A percentile compares a stretch with the other conserved stretches of the same genome.
Conservation (phyloP, 2,329 filamentous ascomycete genomes). For the Leptographium lundbergii region DNA sequence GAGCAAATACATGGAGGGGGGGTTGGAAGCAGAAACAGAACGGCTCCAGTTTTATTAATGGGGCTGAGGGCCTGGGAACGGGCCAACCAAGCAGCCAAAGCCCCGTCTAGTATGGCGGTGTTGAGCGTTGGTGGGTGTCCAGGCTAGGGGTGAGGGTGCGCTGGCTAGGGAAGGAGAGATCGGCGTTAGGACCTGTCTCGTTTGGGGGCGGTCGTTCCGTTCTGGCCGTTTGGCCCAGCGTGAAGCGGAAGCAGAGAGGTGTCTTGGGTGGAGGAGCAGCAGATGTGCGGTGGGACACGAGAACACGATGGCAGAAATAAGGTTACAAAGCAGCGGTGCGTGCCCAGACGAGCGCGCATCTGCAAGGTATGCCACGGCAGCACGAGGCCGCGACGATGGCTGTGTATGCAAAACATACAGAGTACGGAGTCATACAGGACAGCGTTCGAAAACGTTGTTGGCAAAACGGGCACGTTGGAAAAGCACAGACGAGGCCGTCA, state of each 20-base stretch:
- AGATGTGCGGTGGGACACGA: too few relatives aligned
- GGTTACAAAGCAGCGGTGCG: too few relatives aligned
- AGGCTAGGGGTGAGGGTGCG: background rate
- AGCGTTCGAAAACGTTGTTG: too few relatives aligned
- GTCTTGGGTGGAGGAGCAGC: background rate
- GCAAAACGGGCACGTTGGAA: too few relatives aligned
- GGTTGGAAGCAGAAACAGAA: background rate
- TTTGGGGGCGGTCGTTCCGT: background rate
- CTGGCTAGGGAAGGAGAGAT: background rate
- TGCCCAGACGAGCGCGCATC: too few relatives aligned
- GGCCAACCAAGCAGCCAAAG: constrained; percentile 1
- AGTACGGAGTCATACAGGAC: too few relatives aligned
- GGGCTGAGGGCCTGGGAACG: constrained; percentile 3
- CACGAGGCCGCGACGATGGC: too few relatives aligned
- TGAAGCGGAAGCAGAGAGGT: background rate
- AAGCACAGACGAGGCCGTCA: too few relatives aligned
- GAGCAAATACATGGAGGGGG: background rate
- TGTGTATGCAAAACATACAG: too few relatives aligned
- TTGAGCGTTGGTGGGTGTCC: background rate
- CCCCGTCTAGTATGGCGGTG: background rate
- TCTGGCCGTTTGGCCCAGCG: background rate
- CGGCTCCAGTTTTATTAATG: constrained; percentile 4
- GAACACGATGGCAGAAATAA: too few relatives aligned
- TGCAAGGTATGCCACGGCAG: too few relatives aligned
- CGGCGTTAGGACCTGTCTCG: background rate